Evolutionary conservation across 352 stramenopile genomes (phyloP), one percentile per base, ranked within the genome.

Genomic region (Thraustochytrium striatum): DNA sequence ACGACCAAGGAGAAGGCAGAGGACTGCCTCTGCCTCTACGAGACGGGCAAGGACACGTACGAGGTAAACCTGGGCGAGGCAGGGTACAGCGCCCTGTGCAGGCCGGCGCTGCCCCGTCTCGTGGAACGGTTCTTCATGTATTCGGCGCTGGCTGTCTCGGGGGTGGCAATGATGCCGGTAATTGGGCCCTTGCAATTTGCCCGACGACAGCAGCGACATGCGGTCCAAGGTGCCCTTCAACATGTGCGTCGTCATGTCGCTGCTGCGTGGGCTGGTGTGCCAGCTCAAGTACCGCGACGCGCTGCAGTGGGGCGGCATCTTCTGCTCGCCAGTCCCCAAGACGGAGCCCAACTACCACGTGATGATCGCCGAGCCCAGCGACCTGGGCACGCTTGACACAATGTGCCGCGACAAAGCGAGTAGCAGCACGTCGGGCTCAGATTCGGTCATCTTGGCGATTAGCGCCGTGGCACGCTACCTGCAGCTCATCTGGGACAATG

Each of bases 1-100:
- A 25, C 50, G 41, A 68, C 52, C 3, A 68, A 9, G 5, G 5
- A 41, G 16, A 72, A 61, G n/a, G 30, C 30, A 11, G 65, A 75
- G 65, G 41, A 55, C 5, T 30, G 32, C 39, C 43, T 75, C 41
- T 43, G 65, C 0, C 44, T 75, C 35, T 75, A 55, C 50, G 65
- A 75, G 52, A 75, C 65, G 16, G 65, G 65, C 32, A 50, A 61
- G 19, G 65, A 75, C 39, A 61, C 65, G 32, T 75, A 75, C 30
- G 65, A 75, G 36, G 65, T 9, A n/a, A 75, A 39, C 2, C 39
- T 68, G 39, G 65, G 39, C 21, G 25, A n/a, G n/a, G n/a, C n/a
- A n/a, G 13, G 11, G 33, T 58, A 3, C 3, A n/a, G 65, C 65
- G 58, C 19, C 13, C n/a, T 8, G 50, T 21, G 30, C 30, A 8